These are phyloP conservation scores for Eleusine indica DNA, from an alignment of 176 grass and related monocot genomes.

Conservation along the genomic window DNA sequence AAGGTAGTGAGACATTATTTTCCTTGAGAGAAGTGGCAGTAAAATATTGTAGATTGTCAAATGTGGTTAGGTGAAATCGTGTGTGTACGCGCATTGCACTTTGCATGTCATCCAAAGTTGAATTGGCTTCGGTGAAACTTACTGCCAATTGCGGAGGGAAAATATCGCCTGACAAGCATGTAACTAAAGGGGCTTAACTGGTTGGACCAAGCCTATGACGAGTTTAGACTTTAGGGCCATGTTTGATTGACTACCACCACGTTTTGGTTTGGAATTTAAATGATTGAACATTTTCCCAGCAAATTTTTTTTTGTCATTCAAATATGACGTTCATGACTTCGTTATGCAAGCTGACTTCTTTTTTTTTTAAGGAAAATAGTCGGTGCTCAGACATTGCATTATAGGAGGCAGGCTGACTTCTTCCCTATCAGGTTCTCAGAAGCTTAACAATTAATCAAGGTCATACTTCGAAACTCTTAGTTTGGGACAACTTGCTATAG, in stretches of 20 bases:
- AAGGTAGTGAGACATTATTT: neutral
- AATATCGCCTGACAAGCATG: neutral
- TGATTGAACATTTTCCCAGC: neutral
- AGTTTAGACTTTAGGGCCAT: neutral
- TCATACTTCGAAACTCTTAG: neutral
- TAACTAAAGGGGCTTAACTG: neutral
- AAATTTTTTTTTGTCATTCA: neutral
- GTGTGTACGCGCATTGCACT: neutral
- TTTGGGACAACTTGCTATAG: neutral
- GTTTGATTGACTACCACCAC: neutral
- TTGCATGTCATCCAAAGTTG: neutral
- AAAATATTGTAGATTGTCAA: neutral
- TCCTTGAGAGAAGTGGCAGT: neutral
- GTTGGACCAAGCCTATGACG: slow-evolving; percentile 9
- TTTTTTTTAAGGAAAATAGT: neutral
- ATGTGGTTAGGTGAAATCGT: slow-evolving; percentile 2
- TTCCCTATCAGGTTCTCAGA: neutral
- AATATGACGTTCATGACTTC: neutral
- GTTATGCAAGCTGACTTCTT: neutral
- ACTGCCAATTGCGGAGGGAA: neutral
- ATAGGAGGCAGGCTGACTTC: too few relatives aligned
- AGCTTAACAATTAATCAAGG: neutral
- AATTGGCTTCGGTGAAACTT: neutral
- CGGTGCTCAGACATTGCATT: neutral
- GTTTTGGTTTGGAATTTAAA: neutral